A percentile compares a stretch with the other conserved stretches of the same genome.
These are phyloP conservation scores for Lodderomyces metapsilosis DNA, from an alignment of 1,139 yeast genomes.

Conservation along the genomic window DNA sequence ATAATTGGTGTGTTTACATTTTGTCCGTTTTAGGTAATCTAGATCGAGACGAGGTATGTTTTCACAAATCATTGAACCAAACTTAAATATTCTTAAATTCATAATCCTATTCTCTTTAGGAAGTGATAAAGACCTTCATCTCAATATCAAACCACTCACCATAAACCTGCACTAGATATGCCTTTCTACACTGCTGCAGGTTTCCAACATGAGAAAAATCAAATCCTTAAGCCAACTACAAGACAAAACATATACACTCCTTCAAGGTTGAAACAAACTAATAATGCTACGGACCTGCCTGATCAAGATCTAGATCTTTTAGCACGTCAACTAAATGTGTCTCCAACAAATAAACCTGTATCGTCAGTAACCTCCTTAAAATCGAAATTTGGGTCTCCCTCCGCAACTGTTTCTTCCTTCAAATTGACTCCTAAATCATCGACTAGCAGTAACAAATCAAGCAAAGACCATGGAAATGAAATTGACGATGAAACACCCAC, in stretches of 20 bases:
- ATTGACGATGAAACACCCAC: conserved; percentile 21
- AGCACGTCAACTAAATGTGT: conserved; percentile 37
- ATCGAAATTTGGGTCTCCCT: conserved; percentile 43
- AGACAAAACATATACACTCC: conserved; percentile 22
- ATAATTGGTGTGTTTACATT: conserved; percentile 3
- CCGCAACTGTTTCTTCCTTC: conserved; percentile 46
- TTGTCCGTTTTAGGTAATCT: conserved; percentile 1
- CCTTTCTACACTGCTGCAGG: background rate
- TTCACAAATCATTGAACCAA: too few species aligned
- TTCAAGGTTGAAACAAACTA: conserved; percentile 9
- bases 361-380: conserved; percentile 22
- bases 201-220: conserved; percentile 15
- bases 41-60: background rate
- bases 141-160: too few species aligned
- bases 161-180: too few species aligned
- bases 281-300: conserved; percentile 10
- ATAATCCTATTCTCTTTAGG: background rate
- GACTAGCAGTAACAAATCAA: conserved; percentile 11
- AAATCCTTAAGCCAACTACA: conserved; percentile 34
- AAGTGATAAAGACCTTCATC: too few species aligned
- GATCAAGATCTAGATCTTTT: conserved; percentile 39
- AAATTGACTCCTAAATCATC: conserved; percentile 29
- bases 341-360: conserved; percentile 27
- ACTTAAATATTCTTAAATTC: too few species aligned
- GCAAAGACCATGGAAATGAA: conserved; percentile 16